Evolutionary conservation across 768 basidiomycete genomes (phyloP), one percentile per base, ranked within the genome.

Genomic region (Mycena belliarum): DNA sequence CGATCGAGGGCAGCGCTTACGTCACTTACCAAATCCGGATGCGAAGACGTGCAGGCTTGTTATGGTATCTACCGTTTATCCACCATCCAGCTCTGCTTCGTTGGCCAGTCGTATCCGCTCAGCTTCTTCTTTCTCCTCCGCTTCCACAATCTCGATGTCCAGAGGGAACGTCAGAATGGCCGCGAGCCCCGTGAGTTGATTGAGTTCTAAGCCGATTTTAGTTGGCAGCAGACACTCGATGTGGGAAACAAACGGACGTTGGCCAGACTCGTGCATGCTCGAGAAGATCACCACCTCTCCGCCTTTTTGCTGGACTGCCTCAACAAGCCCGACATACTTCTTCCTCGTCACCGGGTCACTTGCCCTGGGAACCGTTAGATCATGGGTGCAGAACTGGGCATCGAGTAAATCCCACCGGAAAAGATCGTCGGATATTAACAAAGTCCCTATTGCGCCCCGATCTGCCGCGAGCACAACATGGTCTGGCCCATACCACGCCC

Each of bases 201-300:
- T 97, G n/a, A 99, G 79, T 69, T 99, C 97, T 97, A 71, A 18
- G 55, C 14, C 29, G 50, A 6, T 55, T 38, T 16, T 50, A 15
- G 40, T 25, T 28, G 28, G 41, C 37, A 20, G 12, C 57, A 15
- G 42, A 3, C 18, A 26, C 8, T 35, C n/a, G n/a, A n/a, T n/a
- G n/a, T n/a, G 33, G 18, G 11, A 24, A 43, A n/a, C 33, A 44
- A 32, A 77, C 91, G 67, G 68, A 96, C 95, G 95, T 80, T 98
- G 95, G 15, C 97, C 97, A 21, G 92, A 93, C 74, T 99, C 97
- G 69, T 99, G 97, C 97, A 99, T 98, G 67, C 95, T 98, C 5
- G 96, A 98, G 73, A 98, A 99, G 63, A 98, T 95, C 20, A 98
- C 79, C 6, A 95, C 95, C 68, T 98, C 95, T 24, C 87, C 96